These are phyloP conservation scores for Penicillium lagena DNA, from an alignment of 495 filamentous ascomycete species.

Conservation along the genomic window DNA sequence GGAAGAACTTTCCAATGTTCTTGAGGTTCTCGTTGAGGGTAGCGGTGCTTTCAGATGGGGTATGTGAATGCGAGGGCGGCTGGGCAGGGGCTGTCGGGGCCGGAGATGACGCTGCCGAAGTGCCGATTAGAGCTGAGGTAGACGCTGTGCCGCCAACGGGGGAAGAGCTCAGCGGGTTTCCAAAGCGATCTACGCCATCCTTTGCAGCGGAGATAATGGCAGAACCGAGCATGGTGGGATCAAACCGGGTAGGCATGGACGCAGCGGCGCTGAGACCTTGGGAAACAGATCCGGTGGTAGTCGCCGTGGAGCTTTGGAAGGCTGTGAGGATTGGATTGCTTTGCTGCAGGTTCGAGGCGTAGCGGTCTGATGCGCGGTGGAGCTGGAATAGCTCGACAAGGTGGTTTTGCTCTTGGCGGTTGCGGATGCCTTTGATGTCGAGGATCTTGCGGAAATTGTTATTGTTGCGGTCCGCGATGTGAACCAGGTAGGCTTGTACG, in stretches of 20 bases:
- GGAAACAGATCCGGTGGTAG: constrained; percentile 32
- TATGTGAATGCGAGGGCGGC: constrained; percentile 10
- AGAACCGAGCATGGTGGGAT: constrained; percentile 65
- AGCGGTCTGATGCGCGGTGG: constrained; percentile 58
- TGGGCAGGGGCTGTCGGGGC: constrained; percentile 7
- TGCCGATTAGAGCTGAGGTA: constrained; percentile 6
- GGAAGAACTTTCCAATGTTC: constrained; percentile 95
- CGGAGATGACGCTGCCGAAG: constrained; percentile 15
- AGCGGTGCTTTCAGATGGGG: constrained; percentile 20
- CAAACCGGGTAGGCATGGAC: constrained; percentile 55
- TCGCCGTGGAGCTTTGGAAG: constrained; percentile 32
- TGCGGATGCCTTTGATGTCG: constrained; percentile 81
- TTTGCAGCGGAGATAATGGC: constrained; percentile 75
- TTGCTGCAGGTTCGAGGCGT: constrained; percentile 37
- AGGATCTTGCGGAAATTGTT: constrained; percentile 95
- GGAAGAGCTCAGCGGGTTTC: constrained; percentile 40
- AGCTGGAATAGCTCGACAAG: constrained; percentile 86
- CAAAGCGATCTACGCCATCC: constrained; percentile 85
- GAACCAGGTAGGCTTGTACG: constrained; percentile 93
- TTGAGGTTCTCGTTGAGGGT: constrained; percentile 83
- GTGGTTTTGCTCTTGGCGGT: constrained; percentile 69
- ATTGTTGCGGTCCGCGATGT: constrained; percentile 85
- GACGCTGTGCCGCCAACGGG: constrained; percentile 3
- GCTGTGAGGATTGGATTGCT: constrained; percentile 37
- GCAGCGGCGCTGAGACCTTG: constrained; percentile 36